Base-by-base conservation (phyloP, 352 stramenopile genomes). In the Pythium oligandrum region DNA sequence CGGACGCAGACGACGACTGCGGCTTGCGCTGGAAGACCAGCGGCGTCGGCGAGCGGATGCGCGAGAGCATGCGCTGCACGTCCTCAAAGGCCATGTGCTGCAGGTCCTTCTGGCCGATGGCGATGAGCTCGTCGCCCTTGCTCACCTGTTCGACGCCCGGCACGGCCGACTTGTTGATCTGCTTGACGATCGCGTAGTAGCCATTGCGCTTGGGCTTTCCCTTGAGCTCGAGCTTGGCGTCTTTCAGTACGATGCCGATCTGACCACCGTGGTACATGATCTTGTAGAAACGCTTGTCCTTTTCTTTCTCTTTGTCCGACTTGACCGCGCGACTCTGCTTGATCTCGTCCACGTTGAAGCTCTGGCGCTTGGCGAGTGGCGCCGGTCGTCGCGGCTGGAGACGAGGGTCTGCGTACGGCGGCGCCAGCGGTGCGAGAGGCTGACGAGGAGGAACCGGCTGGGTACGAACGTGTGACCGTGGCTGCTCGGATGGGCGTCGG, bases 21-120 rank as follows among this genome's bases (percentile, higher is more conserved):
- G 51, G 63, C 50, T 71, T 68, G 55, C 71, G 73, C 68, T 88
- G 83, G 56, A 91, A 90, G 37, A 90, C 61, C 35, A 90, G 57
- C 53, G 57, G 65, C 31, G 80, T 88, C 4, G 73, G 70, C 4
- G 53, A 43, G 32, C 50, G 66, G 43, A 91, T 84, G 32, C 47
- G 49, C 4, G 46, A 53, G 11, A 91, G 61, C 42, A 78, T 64
- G 17, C 44, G 56, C 48, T 79, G 70, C 17, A 91, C 75, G 11
- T 86, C 59, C 5, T 89, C 72, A 40, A 88, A 88, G 17, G 65
- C 51, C 47, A 82, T 48, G 63, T 80, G 70, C 62, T 88, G 75
- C 55, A 91, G 55, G 59, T 91, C 80, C 40, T 59, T 71, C 38
- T 65, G 64, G 33, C 70, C 80, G 40, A 91, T 88, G 33, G 75